Base-by-base conservation (phyloP, 257 asterid species). In the Penstemon newberryi region DNA sequence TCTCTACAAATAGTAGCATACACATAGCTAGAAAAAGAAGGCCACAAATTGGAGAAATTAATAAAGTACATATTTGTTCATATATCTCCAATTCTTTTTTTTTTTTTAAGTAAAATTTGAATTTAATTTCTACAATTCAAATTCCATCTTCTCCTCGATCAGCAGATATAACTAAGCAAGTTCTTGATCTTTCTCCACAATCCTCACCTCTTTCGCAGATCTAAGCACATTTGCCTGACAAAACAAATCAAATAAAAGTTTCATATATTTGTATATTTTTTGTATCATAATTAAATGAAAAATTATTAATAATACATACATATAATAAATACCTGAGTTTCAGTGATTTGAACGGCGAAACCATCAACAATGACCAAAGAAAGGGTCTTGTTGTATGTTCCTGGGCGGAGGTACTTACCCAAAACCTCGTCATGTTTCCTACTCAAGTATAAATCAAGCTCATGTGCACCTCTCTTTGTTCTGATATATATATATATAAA, bases 171-270 rank as follows among this genome's bases (percentile, higher is more conserved):
- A 18, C 65, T 58, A 83, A 10, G 79, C 79, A 79, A 88, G 89
- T 74, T 86, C 89, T 80, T 83, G 97, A 70, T 91, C 80, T 76
- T 91, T 91, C 88, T 91, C 97, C 84, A 91, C 97, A 61, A 88
- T 81, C 79, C 97, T 82, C 82, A 91, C 97, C 76, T 86, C 87
- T 53, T 78, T 73, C 56, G 82, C 86, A 74, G 95, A 86, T 88
- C 96, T 82, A 72, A 91, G 97, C 77, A 85, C 81, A 65, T 83
- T 66, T 3, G 92, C 95, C 96, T 89, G 80, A 53, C 39, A 68
- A 8, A 37, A 0, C 52, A 71, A 11, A 56, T 2, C 49, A 19
- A 51, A 41, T 36, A 7, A 46, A 40, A 50, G 15, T 15, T 25
- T 25, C 33, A 25, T 25, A 25, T 25, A 25, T 25, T 25, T 25